Conservation (phyloP, 2,329 filamentous ascomycete genomes). For the Exophiala sp. region DNA sequence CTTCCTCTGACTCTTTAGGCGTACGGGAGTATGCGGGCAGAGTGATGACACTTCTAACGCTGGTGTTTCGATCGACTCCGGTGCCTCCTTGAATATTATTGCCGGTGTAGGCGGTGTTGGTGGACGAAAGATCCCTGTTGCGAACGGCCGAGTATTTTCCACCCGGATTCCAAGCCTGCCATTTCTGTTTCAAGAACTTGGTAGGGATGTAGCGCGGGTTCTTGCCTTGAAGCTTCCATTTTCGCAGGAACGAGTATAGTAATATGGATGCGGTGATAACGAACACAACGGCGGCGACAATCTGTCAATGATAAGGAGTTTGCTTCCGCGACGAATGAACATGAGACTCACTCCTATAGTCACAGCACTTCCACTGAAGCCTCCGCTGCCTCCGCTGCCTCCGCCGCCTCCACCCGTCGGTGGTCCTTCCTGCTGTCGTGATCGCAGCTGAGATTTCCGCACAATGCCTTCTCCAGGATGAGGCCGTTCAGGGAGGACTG, state of each 20-base stretch:
- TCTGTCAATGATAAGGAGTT: constrained; percentile 9
- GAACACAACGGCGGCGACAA: constrained; percentile 14
- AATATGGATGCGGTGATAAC: constrained; percentile 14
- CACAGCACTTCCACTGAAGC: constrained; percentile 12
- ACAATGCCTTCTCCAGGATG: not conserved
- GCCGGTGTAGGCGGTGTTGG: constrained; percentile 21
- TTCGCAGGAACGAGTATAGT: constrained; percentile 21
- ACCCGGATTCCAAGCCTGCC: constrained; percentile 25
- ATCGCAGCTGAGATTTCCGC: not conserved
- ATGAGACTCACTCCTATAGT: constrained; percentile 18
- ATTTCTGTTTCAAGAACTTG: constrained; percentile 24
- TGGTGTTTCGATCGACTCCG: constrained; percentile 74
- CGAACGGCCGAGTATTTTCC: constrained; percentile 25
- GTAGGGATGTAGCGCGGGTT: constrained; percentile 22
- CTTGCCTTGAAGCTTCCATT: constrained; percentile 19
- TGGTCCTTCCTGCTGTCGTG: constrained; percentile 9
- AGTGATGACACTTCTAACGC: constrained; percentile 89
- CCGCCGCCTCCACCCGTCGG: not conserved
- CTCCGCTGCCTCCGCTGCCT: not conserved
- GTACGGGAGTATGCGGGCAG: constrained; percentile 77
- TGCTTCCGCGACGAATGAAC: not conserved
- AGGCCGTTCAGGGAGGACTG: not conserved
- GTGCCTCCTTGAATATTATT: constrained; percentile 27
- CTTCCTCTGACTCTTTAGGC: constrained; percentile 71
- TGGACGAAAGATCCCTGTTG: constrained; percentile 18